phyloP scores from a whole-genome alignment of 805 yeast genomes.

The Starmera caribaea region DNA sequence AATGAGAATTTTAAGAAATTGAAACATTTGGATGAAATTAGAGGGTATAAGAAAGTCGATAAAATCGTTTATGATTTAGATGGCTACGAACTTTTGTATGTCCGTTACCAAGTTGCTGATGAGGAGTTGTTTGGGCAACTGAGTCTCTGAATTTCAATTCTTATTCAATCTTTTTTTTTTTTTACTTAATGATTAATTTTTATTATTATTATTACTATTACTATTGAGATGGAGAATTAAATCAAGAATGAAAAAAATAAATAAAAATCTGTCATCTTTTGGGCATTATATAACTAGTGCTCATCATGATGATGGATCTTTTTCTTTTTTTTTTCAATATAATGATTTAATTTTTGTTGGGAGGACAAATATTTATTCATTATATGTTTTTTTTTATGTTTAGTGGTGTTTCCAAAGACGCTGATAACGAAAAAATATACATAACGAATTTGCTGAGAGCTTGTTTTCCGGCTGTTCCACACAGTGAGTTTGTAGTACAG shows the following conservation, averaged over 20 bases:
- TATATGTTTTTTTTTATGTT: constrained; percentile 16
- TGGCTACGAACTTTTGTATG: constrained; percentile 63
- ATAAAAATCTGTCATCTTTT: constrained; percentile 1
- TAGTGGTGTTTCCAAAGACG: neutral
- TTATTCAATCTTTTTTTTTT: no score
- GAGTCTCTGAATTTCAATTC: neutral
- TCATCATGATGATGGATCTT: constrained; percentile 3
- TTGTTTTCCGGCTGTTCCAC: no score
- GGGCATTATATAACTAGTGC: no score
- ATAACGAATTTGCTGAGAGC: no score
- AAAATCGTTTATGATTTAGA: constrained; percentile 65
- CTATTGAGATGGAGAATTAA: neutral
- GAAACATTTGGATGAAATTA: constrained; percentile 22
- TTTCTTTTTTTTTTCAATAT: constrained; percentile 16
- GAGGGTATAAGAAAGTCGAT: constrained; percentile 54
- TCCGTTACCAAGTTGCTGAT: constrained; percentile 42
- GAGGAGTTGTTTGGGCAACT: constrained; percentile 12
- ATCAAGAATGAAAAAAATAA: constrained; percentile 9
- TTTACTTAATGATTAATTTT: neutral
- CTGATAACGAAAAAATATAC: no score
- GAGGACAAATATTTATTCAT: constrained; percentile 16
- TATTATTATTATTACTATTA: neutral
- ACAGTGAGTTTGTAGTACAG: no score
- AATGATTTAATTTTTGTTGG: constrained; percentile 16
- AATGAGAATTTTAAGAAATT: constrained; percentile 26